Conservation (phyloP, 169 alveolate genomes). For the Eimeria acervulina region DNA sequence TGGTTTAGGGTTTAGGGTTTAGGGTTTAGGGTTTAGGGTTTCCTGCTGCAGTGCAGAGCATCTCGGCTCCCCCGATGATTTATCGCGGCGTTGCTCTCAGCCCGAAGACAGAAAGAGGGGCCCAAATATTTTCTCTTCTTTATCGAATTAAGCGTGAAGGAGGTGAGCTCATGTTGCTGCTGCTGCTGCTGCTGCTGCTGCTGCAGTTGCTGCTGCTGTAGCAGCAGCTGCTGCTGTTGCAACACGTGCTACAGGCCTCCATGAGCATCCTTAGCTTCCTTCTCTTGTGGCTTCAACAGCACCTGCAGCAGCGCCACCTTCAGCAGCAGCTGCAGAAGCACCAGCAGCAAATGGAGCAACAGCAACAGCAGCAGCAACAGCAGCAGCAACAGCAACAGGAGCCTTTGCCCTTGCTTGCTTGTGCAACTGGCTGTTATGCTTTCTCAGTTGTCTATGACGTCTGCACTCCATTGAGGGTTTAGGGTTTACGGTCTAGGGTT, state of each 20-base stretch:
- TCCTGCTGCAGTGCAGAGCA: conserved; percentile 57
- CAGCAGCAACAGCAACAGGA: conserved; percentile 23
- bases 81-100: conserved; percentile 30
- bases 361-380: conserved; percentile 48
- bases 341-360: neutral
- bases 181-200: neutral
- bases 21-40: conserved; percentile 42
- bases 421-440: neutral
- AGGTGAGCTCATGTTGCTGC: neutral
- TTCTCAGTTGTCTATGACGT: no score
- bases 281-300: neutral
- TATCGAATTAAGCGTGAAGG: conserved; percentile 63
- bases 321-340: conserved; percentile 48
- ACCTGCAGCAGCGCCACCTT: neutral
- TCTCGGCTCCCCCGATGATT: neutral
- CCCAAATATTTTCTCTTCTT: conserved; percentile 32
- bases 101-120: conserved; percentile 59
- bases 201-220: neutral
- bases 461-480: no score
- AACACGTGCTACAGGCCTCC: neutral
- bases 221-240: neutral
- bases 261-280: neutral
- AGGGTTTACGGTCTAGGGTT: no score
- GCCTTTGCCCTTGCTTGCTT: neutral
- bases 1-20: conserved; percentile 27